Evolutionary conservation across 2,329 filamentous ascomycete genomes (phyloP).

Genomic region (Fusarium sp.): DNA sequence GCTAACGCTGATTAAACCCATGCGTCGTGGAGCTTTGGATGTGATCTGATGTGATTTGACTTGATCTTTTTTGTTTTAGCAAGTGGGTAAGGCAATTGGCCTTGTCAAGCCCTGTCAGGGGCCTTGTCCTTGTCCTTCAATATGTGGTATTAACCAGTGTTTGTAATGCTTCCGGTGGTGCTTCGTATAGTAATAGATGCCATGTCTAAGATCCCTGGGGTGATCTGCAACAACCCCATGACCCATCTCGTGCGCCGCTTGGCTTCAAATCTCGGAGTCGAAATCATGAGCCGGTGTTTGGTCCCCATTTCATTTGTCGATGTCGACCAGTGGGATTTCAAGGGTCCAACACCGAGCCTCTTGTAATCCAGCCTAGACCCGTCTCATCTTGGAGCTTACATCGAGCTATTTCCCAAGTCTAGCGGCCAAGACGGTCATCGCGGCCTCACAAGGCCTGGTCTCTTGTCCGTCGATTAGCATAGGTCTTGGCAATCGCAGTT

Average conservation of each 20-base stretch:
- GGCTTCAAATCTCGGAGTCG: conserved; percentile 14
- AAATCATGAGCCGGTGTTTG: conserved; percentile 12
- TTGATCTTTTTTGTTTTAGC: conserved; percentile 34
- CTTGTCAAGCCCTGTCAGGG: conserved; percentile 17
- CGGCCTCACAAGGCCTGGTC: conserved; percentile 1
- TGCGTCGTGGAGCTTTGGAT: conserved; percentile 27
- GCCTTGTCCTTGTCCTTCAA: conserved; percentile 3
- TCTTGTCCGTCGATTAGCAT: neutral
- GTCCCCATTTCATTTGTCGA: conserved; percentile 12
- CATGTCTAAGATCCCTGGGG: conserved; percentile 19
- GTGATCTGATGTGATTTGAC: conserved; percentile 32
- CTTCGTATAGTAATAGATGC: conserved; percentile 17
- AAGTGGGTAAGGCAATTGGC: conserved; percentile 22
- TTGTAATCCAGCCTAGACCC: conserved; percentile 20
- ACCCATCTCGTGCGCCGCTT: conserved; percentile 14
- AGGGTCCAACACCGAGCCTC: conserved; percentile 19
- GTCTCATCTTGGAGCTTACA: conserved; percentile 17
- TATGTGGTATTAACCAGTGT: neutral
- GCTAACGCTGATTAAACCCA: conserved; percentile 30
- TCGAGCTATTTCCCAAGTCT: conserved; percentile 10
- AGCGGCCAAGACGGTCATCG: conserved; percentile 6
- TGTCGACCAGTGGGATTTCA: conserved; percentile 8
- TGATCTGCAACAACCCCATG: conserved; percentile 31
- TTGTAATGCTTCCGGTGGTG: conserved; percentile 17
- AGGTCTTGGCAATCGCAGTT: conserved; percentile 24